Conservation (phyloP, 495 filamentous ascomycete species). For the Aspergillus affinis region DNA sequence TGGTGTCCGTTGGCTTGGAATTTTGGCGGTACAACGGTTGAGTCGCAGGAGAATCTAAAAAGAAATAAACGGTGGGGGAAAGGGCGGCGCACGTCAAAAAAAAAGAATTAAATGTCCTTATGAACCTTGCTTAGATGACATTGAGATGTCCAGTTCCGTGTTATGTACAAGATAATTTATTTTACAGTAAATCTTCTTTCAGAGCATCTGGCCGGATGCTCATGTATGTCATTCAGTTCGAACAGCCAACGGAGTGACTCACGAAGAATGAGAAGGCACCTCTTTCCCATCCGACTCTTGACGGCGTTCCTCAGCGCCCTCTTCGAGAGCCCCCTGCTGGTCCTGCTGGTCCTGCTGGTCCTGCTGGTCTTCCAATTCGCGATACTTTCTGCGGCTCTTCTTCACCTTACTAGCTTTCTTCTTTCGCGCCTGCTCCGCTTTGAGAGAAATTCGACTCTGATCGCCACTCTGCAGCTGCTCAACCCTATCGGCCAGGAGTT, state of each 20-base stretch:
- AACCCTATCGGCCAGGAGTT: conserved; percentile 71
- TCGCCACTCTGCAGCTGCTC: conserved; percentile 66
- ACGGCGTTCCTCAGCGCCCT: conserved; percentile 46
- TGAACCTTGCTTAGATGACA: conserved; percentile 11
- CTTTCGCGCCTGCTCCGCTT: conserved; percentile 53
- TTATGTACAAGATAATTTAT: conserved; percentile 2
- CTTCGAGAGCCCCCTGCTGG: conserved; percentile 43
- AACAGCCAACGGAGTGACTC: not conserved
- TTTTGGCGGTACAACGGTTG: not conserved
- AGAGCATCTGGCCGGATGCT: conserved; percentile 1
- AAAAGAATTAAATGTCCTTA: conserved; percentile 9
- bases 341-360: conserved; percentile 40
- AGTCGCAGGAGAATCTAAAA: too few species aligned
- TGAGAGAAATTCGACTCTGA: conserved; percentile 55
- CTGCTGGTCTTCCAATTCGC: conserved; percentile 46
- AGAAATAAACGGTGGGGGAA: not conserved
- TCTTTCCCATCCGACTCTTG: conserved; percentile 20
- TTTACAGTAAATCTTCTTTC: conserved; percentile 9
- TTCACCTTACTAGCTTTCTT: conserved; percentile 67
- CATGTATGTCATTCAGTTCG: not conserved
- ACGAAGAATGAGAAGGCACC: not conserved
- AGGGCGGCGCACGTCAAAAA: not conserved
- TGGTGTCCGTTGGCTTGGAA: not conserved
- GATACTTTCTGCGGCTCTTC: conserved; percentile 68
- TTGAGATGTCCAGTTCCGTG: conserved; percentile 1